Conservation (phyloP, 768 basidiomycete genomes). For the Trametes maxima region DNA sequence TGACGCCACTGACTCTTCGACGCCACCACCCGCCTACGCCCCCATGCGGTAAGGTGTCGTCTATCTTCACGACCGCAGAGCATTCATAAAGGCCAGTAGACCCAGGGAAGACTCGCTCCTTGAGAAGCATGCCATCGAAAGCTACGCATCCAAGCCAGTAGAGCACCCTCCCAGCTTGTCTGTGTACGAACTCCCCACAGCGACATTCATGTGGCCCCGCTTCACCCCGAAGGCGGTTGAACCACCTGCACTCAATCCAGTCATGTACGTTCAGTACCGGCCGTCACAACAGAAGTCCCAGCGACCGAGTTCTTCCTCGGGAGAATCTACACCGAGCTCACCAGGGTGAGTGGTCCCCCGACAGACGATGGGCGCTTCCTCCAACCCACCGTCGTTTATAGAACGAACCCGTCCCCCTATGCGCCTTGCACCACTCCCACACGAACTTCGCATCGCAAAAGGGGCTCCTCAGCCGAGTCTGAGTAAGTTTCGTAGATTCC, state of each 20-base stretch:
- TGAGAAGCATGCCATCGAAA: constrained; percentile 10
- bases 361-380: neutral
- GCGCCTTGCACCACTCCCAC: constrained; percentile 8
- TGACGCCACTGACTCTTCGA: neutral
- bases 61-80: neutral
- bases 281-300: neutral
- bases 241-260: neutral
- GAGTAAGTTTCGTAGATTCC: constrained; percentile 11
- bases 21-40: neutral
- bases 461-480: constrained; percentile 19
- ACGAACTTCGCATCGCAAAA: constrained; percentile 6
- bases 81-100: neutral
- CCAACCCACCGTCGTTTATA: neutral
- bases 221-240: constrained; percentile 8
- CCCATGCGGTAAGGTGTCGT: neutral
- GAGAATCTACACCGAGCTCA: neutral
- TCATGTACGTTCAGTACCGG: constrained; percentile 21
- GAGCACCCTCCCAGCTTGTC: constrained; percentile 13
- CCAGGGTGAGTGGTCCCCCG: neutral
- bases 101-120: neutral
- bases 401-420: neutral
- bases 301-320: neutral
- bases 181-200: constrained; percentile 23
- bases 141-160: neutral
- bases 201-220: constrained; percentile 26